phyloP scores from a whole-genome alignment of 2,329 filamentous ascomycete species.

The Scytalidium sp. region DNA sequence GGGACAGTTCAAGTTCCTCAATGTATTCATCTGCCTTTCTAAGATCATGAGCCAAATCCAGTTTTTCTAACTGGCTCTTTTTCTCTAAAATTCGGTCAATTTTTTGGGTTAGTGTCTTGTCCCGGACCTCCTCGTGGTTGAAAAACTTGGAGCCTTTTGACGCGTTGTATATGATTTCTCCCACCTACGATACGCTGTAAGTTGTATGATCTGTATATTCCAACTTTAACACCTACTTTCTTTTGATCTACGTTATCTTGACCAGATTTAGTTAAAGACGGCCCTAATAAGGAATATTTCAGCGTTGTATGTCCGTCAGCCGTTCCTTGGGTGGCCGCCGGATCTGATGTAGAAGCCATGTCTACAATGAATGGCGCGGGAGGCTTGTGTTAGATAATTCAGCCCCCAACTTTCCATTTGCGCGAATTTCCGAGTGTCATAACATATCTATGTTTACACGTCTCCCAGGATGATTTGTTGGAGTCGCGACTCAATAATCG shows the following conservation, averaged over 20 bases:
- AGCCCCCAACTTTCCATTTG: background rate
- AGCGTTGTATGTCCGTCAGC: conserved; percentile 56
- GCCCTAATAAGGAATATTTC: conserved; percentile 87
- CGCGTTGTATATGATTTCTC: conserved; percentile 94
- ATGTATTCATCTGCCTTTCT: conserved; percentile 80
- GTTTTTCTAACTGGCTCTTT: conserved; percentile 71
- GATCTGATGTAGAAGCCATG: background rate
- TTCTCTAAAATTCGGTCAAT: conserved; percentile 76
- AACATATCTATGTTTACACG: background rate
- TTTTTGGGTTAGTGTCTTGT: conserved; percentile 79
- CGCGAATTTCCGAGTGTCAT: background rate
- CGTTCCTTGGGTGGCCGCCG: background rate
- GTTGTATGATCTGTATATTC: conserved; percentile 6
- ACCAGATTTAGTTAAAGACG: conserved; percentile 89
- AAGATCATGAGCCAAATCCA: conserved; percentile 70
- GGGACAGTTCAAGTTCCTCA: conserved; percentile 69
- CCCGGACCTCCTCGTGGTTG: conserved; percentile 80
- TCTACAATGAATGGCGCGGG: background rate
- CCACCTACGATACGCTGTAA: conserved; percentile 57
- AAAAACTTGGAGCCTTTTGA: conserved; percentile 97
- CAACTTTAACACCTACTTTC: conserved; percentile 50
- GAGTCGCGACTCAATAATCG: background rate
- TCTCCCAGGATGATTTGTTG: background rate
- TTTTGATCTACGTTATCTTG: conserved; percentile 91
- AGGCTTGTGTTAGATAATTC: background rate